These are phyloP conservation scores for Butyriboletus appendiculatus DNA, from an alignment of 1,284 basidiomycete genomes.

Conservation along the genomic window DNA sequence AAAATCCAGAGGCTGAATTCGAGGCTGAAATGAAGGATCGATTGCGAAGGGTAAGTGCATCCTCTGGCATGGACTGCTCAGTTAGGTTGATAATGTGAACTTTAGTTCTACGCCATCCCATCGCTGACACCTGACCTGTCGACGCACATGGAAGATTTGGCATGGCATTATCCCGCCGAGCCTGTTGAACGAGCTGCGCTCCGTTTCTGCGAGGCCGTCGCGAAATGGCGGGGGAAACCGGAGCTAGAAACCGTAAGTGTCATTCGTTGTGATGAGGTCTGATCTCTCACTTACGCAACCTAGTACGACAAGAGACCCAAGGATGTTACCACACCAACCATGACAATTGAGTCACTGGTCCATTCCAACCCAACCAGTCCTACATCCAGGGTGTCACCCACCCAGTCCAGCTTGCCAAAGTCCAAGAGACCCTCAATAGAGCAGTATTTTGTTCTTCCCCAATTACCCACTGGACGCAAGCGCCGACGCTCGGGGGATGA, in stretches of 20 bases:
- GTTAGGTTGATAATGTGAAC: constrained; percentile 12
- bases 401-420: constrained; percentile 15
- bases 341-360: constrained; percentile 62
- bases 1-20: constrained; percentile 63
- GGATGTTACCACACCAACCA: constrained; percentile 38
- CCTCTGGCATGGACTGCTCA: not conserved
- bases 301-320: constrained; percentile 58
- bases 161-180: constrained; percentile 77
- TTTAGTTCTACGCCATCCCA: constrained; percentile 74
- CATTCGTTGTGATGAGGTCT: not conserved
- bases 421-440: constrained; percentile 40
- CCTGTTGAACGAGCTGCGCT: constrained; percentile 76
- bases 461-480: constrained; percentile 25
- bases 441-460: constrained; percentile 43
- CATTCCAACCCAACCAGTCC: constrained; percentile 64
- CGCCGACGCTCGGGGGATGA: constrained; percentile 34
- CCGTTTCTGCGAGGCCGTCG: constrained; percentile 76
- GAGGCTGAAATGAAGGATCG: constrained; percentile 67
- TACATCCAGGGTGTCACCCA: constrained; percentile 24
- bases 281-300: constrained; percentile 14
- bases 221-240: constrained; percentile 78
- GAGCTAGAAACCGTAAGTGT: constrained; percentile 71
- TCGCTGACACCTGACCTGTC: constrained; percentile 67
- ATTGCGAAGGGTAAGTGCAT: constrained; percentile 57
- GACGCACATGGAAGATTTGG: constrained; percentile 78